Percentiles rank a stretch among this genome's conserved stretches.
Conservation (phyloP, 331 rosid genomes). For the Malus hybrid region DNA sequence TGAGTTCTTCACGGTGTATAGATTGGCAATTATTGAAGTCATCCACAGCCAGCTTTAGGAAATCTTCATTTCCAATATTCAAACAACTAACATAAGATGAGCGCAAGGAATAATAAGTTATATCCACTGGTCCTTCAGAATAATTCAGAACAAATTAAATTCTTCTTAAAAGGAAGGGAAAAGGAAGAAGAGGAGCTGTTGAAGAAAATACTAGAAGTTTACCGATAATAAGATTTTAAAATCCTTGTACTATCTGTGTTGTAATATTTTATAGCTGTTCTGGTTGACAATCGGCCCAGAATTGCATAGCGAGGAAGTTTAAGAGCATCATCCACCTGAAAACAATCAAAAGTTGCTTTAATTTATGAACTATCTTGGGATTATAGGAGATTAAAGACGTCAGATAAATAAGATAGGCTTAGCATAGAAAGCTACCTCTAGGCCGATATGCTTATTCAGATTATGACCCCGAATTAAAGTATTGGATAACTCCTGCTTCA, state of each 20-base stretch:
- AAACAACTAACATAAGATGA: conserved; percentile 35
- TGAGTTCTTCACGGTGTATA: conserved; percentile 44
- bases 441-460: conserved; percentile 23
- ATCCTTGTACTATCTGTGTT: conserved; percentile 38
- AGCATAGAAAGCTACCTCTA: conserved; percentile 44
- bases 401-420: not conserved
- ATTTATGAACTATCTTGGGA: not conserved
- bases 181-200: not conserved
- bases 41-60: conserved; percentile 57
- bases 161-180: not conserved
- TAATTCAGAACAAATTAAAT: not conserved
- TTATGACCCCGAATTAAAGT: conserved; percentile 12
- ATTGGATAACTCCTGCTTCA: conserved; percentile 29
- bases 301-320: conserved; percentile 43
- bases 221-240: conserved; percentile 64
- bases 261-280: conserved; percentile 49
- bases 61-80: conserved; percentile 52
- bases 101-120: not conserved
- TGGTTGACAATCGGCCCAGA: conserved; percentile 54
- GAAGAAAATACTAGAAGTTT: conserved; percentile 9
- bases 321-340: conserved; percentile 47
- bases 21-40: conserved; percentile 74
- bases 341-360: conserved; percentile 6
- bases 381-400: not conserved
- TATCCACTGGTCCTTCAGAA: not conserved